A percentile compares a stretch with the other conserved stretches of the same genome.
phyloP scores from a whole-genome alignment of 2,329 filamentous ascomycete genomes.

The Stenocarpella maydis region DNA sequence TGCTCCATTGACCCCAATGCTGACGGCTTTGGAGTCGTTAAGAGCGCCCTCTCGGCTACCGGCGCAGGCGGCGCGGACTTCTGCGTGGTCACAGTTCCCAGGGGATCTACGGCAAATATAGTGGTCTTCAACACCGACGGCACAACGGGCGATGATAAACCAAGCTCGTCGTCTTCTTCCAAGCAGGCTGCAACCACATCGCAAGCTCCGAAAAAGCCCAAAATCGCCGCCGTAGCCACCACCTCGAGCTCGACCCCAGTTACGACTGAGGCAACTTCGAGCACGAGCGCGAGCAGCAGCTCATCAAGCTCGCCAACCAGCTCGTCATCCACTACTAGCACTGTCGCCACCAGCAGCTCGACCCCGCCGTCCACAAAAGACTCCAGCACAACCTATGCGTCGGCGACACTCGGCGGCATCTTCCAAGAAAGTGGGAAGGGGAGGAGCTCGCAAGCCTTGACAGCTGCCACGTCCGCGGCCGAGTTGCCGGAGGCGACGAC shows the following conservation, averaged over 20 bases:
- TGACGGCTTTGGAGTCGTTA: slow-evolving; percentile 65
- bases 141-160: slow-evolving; percentile 42
- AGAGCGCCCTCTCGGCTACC: slow-evolving; percentile 58
- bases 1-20: slow-evolving; percentile 73
- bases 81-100: slow-evolving; percentile 79
- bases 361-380: slow-evolving; percentile 35
- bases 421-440: slow-evolving; percentile 62
- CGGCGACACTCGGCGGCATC: slow-evolving; percentile 51
- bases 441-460: slow-evolving; percentile 36
- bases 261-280: slow-evolving; percentile 36
- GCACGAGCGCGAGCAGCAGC: slow-evolving; percentile 34
- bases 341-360: slow-evolving; percentile 4
- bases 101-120: slow-evolving; percentile 72
- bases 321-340: slow-evolving; percentile 23
- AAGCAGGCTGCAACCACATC: slow-evolving; percentile 40
- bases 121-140: slow-evolving; percentile 64
- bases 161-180: slow-evolving; percentile 36
- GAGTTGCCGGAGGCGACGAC: slow-evolving; percentile 34
- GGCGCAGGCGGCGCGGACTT: slow-evolving; percentile 76
- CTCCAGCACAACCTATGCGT: slow-evolving; percentile 34
- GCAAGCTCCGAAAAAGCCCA: not conserved
- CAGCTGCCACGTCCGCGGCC: slow-evolving; percentile 25
- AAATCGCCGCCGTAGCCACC: slow-evolving; percentile 7
- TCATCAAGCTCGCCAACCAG: slow-evolving; percentile 18
- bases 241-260: slow-evolving; percentile 29